Evolutionary conservation across 1,284 basidiomycete genomes (phyloP), one percentile per base, ranked within the genome.

Genomic region (Irpex sp.): DNA sequence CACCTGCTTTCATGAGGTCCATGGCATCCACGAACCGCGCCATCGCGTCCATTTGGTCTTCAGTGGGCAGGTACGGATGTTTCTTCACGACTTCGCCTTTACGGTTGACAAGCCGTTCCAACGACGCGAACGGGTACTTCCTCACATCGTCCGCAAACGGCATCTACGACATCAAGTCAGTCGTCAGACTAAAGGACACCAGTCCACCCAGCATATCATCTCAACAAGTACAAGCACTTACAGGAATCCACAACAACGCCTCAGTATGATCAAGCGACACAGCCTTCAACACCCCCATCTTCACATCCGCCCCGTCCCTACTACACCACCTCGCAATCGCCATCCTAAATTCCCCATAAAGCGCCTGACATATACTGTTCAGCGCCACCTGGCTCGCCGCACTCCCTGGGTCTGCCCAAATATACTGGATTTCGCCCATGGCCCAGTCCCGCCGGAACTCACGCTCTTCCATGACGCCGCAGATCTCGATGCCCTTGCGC

Each of bases 141-240:
- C 94, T 86, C 60, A 96, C 81, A 70, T 99, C 97, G 71, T 98
- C 95, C 3, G 94, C 93, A 71, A 98, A 98, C 0, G 97, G 97
- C 81, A 97, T 87, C 90, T 96, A 69, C 5, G 31, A 51, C 6
- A 62, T 5, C 37, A 17, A 39, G 51, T 49, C 62, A 35, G 15
- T 5, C 61, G 39, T 21, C 39, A 43, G 35, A 7, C 13, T 54
- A 43, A 17, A 26, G 31, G 17, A 8, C 6, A 70, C 5, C 31
- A 33, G 5, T 33, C 31, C 31, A 33, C 31, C 31, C 31, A 33
- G 6, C 5, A 33, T 33, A 6, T 6, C 5, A 33, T 6, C 31
- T 6, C 31, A 33, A 33, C 31, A 33, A 33, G 31, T 33, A 33
- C 31, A 33, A 33, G 31, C 31, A 33, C 79, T 58, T 68, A 93